Conservation (phyloP, 2,329 filamentous ascomycete genomes). For the Xylaria sp. region DNA sequence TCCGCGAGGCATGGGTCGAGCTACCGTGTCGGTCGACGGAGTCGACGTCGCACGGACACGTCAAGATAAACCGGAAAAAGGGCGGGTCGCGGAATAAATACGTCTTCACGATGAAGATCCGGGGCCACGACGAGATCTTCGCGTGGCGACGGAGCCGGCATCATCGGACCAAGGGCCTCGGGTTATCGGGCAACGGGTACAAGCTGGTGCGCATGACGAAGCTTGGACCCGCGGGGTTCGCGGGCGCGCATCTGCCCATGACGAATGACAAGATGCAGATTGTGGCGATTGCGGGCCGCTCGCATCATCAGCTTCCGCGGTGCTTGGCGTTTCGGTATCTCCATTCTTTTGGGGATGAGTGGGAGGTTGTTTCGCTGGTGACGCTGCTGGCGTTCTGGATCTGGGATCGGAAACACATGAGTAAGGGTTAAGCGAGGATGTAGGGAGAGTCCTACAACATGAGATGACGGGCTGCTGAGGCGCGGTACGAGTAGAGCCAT, state of each 20-base stretch:
- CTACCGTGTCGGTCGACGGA: conserved; percentile 7
- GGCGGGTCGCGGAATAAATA: conserved; percentile 9
- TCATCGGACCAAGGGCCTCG: conserved; percentile 5
- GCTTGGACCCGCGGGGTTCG: not conserved
- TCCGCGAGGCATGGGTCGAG: conserved; percentile 8
- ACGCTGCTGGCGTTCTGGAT: conserved; percentile 13
- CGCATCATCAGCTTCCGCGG: conserved; percentile 2
- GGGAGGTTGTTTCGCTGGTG: conserved; percentile 10
- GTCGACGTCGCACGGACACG: conserved; percentile 7
- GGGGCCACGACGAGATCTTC: conserved; percentile 6
- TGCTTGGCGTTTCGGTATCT: conserved; percentile 1
- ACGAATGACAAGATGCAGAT: conserved; percentile 13
- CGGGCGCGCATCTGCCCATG: not conserved
- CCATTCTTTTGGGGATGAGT: conserved; percentile 13
- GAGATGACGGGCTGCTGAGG: not conserved
- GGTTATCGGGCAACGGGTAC: conserved; percentile 12
- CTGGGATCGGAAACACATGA: conserved; percentile 12
- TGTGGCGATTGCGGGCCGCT: conserved; percentile 10
- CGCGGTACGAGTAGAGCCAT: not conserved
- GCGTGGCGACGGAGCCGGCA: conserved; percentile 15
- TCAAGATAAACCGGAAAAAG: conserved; percentile 7
- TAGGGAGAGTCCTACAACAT: conserved; percentile 5
- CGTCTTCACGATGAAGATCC: conserved; percentile 14
- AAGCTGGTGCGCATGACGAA: conserved; percentile 10
- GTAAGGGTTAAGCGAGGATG: conserved; percentile 3